A percentile compares a stretch with the other conserved stretches of the same genome.
Conservation (phyloP, 495 filamentous ascomycete genomes). For the Xanthoparmelia taractica region DNA sequence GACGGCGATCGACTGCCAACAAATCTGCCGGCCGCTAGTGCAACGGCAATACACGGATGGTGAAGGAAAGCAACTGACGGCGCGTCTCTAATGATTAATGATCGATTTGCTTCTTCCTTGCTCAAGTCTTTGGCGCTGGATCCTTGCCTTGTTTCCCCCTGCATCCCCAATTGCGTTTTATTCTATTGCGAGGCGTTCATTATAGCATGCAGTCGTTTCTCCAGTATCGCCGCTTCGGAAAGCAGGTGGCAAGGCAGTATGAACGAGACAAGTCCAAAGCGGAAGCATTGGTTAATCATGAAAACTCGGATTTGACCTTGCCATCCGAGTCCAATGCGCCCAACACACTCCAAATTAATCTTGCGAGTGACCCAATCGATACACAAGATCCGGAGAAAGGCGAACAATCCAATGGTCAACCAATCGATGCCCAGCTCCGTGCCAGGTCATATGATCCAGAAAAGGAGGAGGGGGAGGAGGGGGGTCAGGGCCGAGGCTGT, state of each 20-base stretch:
- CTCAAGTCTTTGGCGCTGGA: too few relatives aligned
- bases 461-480: slow-evolving; percentile 13
- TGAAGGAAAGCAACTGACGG: background rate
- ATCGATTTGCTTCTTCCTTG: too few relatives aligned
- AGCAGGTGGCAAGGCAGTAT: slow-evolving; percentile 31
- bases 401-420: slow-evolving; percentile 5
- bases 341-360: background rate
- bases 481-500: slow-evolving; percentile 25
- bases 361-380: slow-evolving; percentile 2
- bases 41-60: too few relatives aligned
- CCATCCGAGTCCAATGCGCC: background rate
- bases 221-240: slow-evolving; percentile 37
- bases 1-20: too few relatives aligned
- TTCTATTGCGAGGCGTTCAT: background rate
- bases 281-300: slow-evolving; percentile 5
- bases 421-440: background rate
- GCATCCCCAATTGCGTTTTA: background rate
- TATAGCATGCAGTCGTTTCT: slow-evolving; percentile 33
- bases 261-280: slow-evolving; percentile 22
- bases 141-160: too few relatives aligned
- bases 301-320: background rate
- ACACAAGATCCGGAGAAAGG: slow-evolving; percentile 18
- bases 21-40: too few relatives aligned
- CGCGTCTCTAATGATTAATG: background rate
- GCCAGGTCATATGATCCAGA: background rate